Evolutionary conservation across 1,284 basidiomycete genomes (phyloP).

Genomic region (Ceratobasidium sp.): DNA sequence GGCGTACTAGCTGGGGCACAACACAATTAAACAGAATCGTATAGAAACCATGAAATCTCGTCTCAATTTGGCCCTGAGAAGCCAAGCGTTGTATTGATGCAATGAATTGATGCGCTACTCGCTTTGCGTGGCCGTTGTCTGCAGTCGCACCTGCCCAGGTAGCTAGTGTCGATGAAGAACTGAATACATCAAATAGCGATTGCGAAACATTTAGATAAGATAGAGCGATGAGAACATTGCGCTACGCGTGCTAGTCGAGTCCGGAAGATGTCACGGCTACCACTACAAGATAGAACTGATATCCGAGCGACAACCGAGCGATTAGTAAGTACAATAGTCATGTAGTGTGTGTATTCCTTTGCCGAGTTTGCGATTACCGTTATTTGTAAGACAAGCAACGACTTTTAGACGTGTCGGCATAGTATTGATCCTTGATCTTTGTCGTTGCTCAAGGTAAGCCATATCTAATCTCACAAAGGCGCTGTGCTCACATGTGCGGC

Average conservation of each 20-base stretch:
- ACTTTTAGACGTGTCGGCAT: slow-evolving; percentile 56
- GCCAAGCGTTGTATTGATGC: no score
- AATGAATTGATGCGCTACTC: no score
- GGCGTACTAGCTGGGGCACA: no score
- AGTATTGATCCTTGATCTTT: slow-evolving; percentile 84
- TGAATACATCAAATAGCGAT: slow-evolving; percentile 65
- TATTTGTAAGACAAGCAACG: slow-evolving; percentile 47
- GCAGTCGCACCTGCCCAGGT: no score
- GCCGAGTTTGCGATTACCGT: slow-evolving; percentile 36
- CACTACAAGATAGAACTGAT: slow-evolving; percentile 90
- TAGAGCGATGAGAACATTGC: slow-evolving; percentile 73
- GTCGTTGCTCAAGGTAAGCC: slow-evolving; percentile 69
- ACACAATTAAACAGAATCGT: no score
- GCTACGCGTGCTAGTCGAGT: slow-evolving; percentile 84
- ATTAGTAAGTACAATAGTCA: slow-evolving; percentile 73
- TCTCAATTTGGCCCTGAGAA: no score
- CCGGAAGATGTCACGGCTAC: slow-evolving; percentile 93
- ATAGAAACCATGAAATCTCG: no score
- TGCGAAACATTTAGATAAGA: slow-evolving; percentile 69
- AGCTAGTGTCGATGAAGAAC: neutral
- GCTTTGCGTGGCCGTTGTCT: no score
- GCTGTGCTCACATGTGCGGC: neutral
- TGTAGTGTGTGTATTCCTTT: neutral
- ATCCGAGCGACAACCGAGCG: slow-evolving; percentile 69
- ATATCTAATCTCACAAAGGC: slow-evolving; percentile 11